Conservation (phyloP, 176 grass and related monocot species). For the Dendrocalamus sinicus region DNA sequence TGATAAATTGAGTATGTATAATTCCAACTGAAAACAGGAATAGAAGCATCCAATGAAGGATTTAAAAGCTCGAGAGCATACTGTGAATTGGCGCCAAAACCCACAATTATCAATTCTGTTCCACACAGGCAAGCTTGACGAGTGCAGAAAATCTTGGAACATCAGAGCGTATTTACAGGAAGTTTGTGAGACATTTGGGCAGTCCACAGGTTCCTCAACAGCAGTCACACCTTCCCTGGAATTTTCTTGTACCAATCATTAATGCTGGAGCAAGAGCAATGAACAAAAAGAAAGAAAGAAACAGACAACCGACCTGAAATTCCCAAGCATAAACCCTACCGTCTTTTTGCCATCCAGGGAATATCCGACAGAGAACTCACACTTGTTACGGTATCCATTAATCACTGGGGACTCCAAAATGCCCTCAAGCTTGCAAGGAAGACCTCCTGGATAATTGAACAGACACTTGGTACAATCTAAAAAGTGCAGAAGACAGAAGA, state of each 20-base stretch:
- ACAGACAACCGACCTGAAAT: conserved; percentile 73
- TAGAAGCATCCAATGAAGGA: conserved; percentile 20
- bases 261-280: conserved; percentile 6
- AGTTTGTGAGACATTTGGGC: conserved; percentile 87
- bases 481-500: not conserved
- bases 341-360: conserved; percentile 78
- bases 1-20: not conserved
- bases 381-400: conserved; percentile 96
- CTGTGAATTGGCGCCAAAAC: conserved; percentile 97
- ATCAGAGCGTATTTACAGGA: conserved; percentile 73
- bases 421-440: conserved; percentile 95
- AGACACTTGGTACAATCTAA: conserved; percentile 18
- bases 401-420: conserved; percentile 89
- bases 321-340: conserved; percentile 97
- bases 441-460: conserved; percentile 74
- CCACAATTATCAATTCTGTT: conserved; percentile 85
- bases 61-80: conserved; percentile 45
- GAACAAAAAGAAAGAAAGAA: conserved; percentile 23
- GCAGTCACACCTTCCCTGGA: conserved; percentile 93
- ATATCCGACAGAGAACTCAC: conserved; percentile 94
- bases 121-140: conserved; percentile 73
- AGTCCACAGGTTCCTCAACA: conserved; percentile 91
- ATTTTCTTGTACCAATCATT: conserved; percentile 46
- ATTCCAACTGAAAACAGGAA: conserved; percentile 26
- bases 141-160: conserved; percentile 83